Percentiles rank a stretch among this genome's conserved stretches.
Conservation (phyloP, 108 stramenopile species). For the Nitzschia inconspicua region DNA sequence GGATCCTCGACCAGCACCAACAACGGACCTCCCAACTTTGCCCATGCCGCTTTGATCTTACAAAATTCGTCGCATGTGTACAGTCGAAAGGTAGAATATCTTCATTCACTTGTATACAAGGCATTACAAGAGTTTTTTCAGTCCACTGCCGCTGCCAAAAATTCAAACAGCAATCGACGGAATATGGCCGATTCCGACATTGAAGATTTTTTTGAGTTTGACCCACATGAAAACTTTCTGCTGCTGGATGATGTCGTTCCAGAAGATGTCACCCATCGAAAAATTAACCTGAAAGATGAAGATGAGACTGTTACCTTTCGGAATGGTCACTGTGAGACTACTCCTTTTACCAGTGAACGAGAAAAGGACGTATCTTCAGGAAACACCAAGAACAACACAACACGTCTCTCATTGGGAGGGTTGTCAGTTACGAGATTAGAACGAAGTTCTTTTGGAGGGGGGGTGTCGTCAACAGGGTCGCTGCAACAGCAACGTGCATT, state of each 20-base stretch:
- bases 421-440: constrained; percentile 30
- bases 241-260: constrained; percentile 93
- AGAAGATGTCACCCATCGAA: constrained; percentile 41
- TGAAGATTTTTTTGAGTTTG: constrained; percentile 65
- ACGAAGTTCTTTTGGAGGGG: constrained; percentile 5
- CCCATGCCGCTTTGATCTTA: constrained; percentile 92
- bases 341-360: background rate
- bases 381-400: constrained; percentile 1
- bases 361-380: background rate
- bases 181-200: constrained; percentile 48
- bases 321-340: background rate
- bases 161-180: constrained; percentile 12
- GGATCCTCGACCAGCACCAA: constrained; percentile 13
- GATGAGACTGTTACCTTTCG: background rate
- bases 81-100: constrained; percentile 94
- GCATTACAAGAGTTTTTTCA: constrained; percentile 63
- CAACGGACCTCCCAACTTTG: constrained; percentile 78
- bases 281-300: constrained; percentile 47
- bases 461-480: constrained; percentile 4
- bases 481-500: constrained; percentile 25
- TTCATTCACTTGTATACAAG: constrained; percentile 85
- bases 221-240: constrained; percentile 79
- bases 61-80: constrained; percentile 86
- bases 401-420: constrained; percentile 37
- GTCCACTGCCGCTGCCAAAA: background rate